These are phyloP conservation scores for Phytomonas sp. DNA, from an alignment of 208 protist genomes.

Conservation along the genomic window DNA sequence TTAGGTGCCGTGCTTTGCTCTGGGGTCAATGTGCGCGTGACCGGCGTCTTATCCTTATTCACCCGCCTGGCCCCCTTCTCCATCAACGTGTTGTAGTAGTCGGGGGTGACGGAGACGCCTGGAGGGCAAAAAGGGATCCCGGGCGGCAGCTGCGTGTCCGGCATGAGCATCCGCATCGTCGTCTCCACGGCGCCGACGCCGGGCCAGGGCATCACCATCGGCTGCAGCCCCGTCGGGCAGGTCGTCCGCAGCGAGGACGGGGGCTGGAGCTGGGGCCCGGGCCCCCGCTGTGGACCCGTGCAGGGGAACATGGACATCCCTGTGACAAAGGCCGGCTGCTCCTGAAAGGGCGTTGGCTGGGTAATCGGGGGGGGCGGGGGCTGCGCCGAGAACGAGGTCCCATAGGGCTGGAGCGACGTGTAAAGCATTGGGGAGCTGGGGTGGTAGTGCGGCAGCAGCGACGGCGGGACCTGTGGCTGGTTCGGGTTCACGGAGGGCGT, in stretches of 20 bases:
- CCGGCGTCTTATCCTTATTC: background rate
- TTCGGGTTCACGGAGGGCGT: background rate
- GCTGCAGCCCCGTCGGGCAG: too few relatives aligned
- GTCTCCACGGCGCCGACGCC: background rate
- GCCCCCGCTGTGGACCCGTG: too few relatives aligned
- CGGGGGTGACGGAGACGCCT: slow-evolving; percentile 32
- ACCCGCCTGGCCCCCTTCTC: background rate
- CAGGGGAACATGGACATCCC: too few relatives aligned
- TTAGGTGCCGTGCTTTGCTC: background rate
- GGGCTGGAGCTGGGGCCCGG: too few relatives aligned
- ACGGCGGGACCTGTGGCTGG: too few relatives aligned
- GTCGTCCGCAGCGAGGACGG: too few relatives aligned
- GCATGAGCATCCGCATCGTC: background rate
- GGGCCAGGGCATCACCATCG: background rate
- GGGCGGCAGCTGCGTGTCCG: slow-evolving; percentile 21
- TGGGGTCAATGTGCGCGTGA: background rate
- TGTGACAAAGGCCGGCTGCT: background rate
- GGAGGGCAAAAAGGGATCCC: slow-evolving; percentile 52
- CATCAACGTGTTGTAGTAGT: slow-evolving; percentile 19
- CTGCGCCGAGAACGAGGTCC: background rate
- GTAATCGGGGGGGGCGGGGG: too few relatives aligned
- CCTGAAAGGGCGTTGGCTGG: background rate
- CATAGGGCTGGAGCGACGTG: background rate
- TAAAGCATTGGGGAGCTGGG: background rate
- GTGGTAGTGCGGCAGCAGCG: background rate